Evolutionary conservation across 2,329 filamentous ascomycete species (phyloP), one percentile per base, ranked within the genome.

Genomic region (Colletotrichum nymphaeae): DNA sequence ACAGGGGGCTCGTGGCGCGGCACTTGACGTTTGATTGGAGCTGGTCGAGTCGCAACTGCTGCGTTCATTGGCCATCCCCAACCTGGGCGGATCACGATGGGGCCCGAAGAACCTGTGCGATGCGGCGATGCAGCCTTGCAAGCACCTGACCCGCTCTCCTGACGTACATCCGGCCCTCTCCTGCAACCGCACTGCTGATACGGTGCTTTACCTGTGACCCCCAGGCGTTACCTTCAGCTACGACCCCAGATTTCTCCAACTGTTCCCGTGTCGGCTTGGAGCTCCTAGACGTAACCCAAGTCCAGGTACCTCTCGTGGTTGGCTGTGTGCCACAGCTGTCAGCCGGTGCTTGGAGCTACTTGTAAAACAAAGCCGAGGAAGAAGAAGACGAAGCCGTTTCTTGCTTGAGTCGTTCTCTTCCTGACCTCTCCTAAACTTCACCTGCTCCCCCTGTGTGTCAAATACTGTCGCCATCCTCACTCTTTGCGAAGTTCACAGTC

Each of bases 201-300:
- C 26, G 42, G 30, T 53, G 35, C 28, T 67, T 57, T 52, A 67
- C 63, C 57, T 63, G 69, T 55, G 58, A 72, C 69, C n/a, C 28
- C 19, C 42, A 49, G 55, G 26, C 22, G 22, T 22, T 22, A 59
- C 53, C 35, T 49, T 28, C 37, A 64, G 53, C 59, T 69, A 55
- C 59, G 59, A 73, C 70, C 59, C 70, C 59, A 69, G 70, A 69
- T 69, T 73, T 73, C 66, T 63, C 69, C 52, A 68, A 72, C 35
- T 69, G 64, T 69, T 63, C 58, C 59, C 66, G 53, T 69, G 59
- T 55, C 59, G 22, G 26, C 35, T 42, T 46, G 42, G 42, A 49
- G 42, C 19, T 49, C 42, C 42, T 49, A n/a, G 16, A 49, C 42
- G 42, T 49, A 49, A n/a, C 42, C 42, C 42, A 49, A 49, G 42